Evolutionary conservation across 805 yeast species (phyloP).

Genomic region (Teunomyces pallodes): DNA sequence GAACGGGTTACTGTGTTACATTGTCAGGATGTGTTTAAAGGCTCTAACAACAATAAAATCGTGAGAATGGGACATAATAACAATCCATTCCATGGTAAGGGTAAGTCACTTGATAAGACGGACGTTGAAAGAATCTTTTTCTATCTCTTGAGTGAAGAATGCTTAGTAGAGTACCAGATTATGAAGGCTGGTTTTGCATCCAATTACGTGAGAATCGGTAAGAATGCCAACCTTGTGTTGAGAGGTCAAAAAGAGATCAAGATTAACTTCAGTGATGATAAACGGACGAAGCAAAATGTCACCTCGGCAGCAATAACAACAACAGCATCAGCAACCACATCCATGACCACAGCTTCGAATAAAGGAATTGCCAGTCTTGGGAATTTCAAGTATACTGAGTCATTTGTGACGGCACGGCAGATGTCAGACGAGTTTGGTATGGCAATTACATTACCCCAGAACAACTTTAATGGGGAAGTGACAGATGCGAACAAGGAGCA

Average conservation of each 20-base stretch:
- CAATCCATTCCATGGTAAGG: conserved; percentile 66
- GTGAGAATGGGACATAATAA: conserved; percentile 59
- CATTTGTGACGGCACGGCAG: conserved; percentile 25
- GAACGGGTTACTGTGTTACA: conserved; percentile 71
- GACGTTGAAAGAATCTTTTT: conserved; percentile 83
- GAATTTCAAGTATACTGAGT: conserved; percentile 19
- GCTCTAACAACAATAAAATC: conserved; percentile 64
- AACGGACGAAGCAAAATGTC: conserved; percentile 6
- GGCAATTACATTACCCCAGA: conserved; percentile 18
- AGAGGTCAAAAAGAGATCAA: conserved; percentile 43
- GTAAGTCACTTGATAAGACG: conserved; percentile 59
- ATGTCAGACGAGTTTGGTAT: conserved; percentile 10
- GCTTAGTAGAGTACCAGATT: conserved; percentile 67
- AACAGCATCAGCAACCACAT: conserved; percentile 5
- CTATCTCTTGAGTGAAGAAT: conserved; percentile 63
- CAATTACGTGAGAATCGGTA: conserved; percentile 68
- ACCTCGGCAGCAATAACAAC: neutral
- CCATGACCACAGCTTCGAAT: neutral
- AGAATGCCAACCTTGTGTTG: conserved; percentile 49
- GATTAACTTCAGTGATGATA: conserved; percentile 46
- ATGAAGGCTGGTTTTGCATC: conserved; percentile 80
- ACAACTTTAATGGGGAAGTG: conserved; percentile 14
- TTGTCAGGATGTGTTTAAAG: conserved; percentile 80
- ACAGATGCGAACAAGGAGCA: conserved; percentile 18
- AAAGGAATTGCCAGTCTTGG: conserved; percentile 5